These are phyloP conservation scores for Eleusine coracana DNA, from an alignment of 176 grass and related monocot species.

Conservation along the genomic window DNA sequence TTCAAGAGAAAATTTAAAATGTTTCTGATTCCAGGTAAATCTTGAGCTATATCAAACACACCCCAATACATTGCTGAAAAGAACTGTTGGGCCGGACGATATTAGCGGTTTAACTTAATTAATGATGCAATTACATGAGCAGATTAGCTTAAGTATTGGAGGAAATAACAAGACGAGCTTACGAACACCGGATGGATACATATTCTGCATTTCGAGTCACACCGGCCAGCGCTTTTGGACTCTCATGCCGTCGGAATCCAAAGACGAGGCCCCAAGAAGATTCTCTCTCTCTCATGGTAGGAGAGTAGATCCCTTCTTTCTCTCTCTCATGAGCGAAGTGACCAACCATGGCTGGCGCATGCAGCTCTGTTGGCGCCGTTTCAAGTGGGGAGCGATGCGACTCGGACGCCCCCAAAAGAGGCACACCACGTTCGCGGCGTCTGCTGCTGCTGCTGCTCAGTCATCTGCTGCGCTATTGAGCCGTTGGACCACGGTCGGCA, in stretches of 20 bases:
- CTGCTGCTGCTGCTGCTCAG: not conserved
- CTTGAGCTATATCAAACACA: too few species aligned
- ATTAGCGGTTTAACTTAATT: not conserved
- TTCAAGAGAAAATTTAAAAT: too few species aligned
- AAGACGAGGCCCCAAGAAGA: conserved; percentile 12
- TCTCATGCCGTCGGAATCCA: conserved; percentile 40
- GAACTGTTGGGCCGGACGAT: not conserved
- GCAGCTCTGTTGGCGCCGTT: conserved; percentile 5
- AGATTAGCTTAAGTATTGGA: not conserved
- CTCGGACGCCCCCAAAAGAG: not conserved
- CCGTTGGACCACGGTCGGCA: not conserved
- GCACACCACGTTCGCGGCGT: conserved; percentile 14
- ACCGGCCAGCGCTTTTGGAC: conserved; percentile 23
- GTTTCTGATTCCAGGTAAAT: too few species aligned
- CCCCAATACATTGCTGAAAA: not conserved
- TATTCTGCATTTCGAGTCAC: not conserved
- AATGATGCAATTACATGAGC: not conserved
- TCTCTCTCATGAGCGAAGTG: not conserved
- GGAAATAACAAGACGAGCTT: not conserved
- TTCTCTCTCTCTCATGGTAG: conserved; percentile 10
- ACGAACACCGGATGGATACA: not conserved
- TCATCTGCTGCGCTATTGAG: not conserved
- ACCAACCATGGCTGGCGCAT: not conserved
- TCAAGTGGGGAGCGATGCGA: not conserved
- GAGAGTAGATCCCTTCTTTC: too few species aligned